These are phyloP conservation scores for Wallemia mellicola DNA, from an alignment of 1,284 basidiomycete genomes.

Conservation along the genomic window DNA sequence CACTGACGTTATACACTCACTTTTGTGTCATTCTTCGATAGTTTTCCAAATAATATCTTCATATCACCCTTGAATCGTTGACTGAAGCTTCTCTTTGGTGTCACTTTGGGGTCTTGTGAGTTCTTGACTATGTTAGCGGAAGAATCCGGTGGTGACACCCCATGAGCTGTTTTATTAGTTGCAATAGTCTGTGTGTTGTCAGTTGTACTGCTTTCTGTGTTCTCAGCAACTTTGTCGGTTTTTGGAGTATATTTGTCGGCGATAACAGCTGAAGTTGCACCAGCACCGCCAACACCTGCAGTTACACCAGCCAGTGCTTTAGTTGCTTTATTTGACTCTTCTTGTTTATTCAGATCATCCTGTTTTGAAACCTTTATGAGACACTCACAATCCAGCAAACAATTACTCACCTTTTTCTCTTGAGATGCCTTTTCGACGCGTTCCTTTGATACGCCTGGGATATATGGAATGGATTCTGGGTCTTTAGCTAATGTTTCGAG, in stretches of 20 bases:
- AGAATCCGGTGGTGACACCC: not conserved
- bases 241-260: not conserved
- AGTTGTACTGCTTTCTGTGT: not conserved
- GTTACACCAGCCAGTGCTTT: not conserved
- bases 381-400: no score
- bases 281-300: not conserved
- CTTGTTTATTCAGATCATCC: not conserved
- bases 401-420: not conserved
- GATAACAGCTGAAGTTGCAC: not conserved
- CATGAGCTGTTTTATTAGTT: not conserved
- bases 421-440: not conserved
- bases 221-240: not conserved
- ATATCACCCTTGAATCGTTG: not conserved
- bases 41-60: not conserved
- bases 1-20: no score
- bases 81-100: not conserved
- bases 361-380: no score
- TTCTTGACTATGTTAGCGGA: not conserved
- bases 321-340: not conserved
- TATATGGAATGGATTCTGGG: not conserved
- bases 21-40: not conserved
- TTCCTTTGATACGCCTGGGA: not conserved
- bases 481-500: not conserved
- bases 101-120: not conserved
- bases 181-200: not conserved